Evolutionary conservation across 768 basidiomycete genomes (phyloP), one percentile per base, ranked within the genome.

Genomic region (Astraeus odoratus): DNA sequence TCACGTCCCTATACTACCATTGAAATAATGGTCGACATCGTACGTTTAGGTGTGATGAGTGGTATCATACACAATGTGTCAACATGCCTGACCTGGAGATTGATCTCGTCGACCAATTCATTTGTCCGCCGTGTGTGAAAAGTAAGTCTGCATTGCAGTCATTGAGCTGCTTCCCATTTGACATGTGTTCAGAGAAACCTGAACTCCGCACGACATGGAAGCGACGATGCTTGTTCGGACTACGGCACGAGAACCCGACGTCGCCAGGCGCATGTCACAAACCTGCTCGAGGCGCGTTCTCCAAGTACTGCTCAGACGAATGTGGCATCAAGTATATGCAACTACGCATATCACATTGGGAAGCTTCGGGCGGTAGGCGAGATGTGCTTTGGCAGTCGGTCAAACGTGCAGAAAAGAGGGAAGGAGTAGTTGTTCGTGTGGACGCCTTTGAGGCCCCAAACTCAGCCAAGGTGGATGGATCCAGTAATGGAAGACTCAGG

Each of bases 31-130:
- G 29, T 39, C 43, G 5, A 44, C 39, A 5, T 10, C 19, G 18
- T 39, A 15, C 16, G 34, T n/a, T 15, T 46, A 92, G 91, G 23
- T 95, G 92, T 63, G 92, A 94, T 56, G 87, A 93, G 50, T 96
- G 92, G 92, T 95, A 90, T 61, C 92, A 96, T 59, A 85, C 86
- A 0, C 74, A 79, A 39, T 96, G 92, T 54, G 81, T 94, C 22
- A 68, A 77, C 33, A 85, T 94, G 75, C 77, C 80, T 20, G 90
- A 94, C 49, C 69, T 80, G 6, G 80, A 84, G 53, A 78, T 91
- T 27, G 88, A 93, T 53, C 78, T 96, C 13, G 86, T 96, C 26
- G 93, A 95, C 67, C 85, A 87, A 61, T 95, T 95, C 64, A 80
- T 91, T 42, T 96, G 92, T 63, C 90, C 91, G 1, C 69, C 72